Evolutionary conservation across 495 filamentous ascomycete genomes (phyloP).

Genomic region (Hypoxylon perforatum): DNA sequence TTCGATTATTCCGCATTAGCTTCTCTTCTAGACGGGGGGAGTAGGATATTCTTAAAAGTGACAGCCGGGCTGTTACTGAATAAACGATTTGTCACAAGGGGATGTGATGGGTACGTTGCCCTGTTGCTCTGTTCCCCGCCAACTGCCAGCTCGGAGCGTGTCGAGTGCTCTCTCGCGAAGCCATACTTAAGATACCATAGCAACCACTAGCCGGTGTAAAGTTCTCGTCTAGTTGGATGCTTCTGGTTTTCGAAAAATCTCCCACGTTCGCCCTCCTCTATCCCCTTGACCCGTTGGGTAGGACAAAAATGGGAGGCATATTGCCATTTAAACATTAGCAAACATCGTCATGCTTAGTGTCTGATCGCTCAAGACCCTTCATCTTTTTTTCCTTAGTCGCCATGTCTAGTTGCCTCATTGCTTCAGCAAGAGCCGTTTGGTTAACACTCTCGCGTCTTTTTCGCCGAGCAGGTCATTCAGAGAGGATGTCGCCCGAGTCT

Average conservation of each 20-base stretch:
- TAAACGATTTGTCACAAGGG: conserved; percentile 31
- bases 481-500: conserved; percentile 74
- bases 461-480: conserved; percentile 30
- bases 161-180: neutral
- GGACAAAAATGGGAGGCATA: conserved; percentile 7
- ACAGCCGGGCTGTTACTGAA: conserved; percentile 30
- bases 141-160: no score
- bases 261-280: neutral
- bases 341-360: conserved; percentile 1
- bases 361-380: conserved; percentile 1
- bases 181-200: neutral
- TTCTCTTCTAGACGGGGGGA: conserved; percentile 18
- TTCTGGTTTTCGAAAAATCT: conserved; percentile 8
- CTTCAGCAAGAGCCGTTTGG: conserved; percentile 30
- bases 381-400: conserved; percentile 8
- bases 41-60: conserved; percentile 8
- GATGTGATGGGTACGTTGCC: conserved; percentile 42
- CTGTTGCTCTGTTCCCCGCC: neutral
- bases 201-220: neutral
- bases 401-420: conserved; percentile 31
- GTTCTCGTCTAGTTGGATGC: neutral
- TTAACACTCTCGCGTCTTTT: conserved; percentile 46
- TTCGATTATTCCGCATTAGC: conserved; percentile 17
- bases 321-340: conserved; percentile 8
- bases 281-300: neutral